phyloP scores from a whole-genome alignment of 257 asterid species.

The Solanum chmielewskii region DNA sequence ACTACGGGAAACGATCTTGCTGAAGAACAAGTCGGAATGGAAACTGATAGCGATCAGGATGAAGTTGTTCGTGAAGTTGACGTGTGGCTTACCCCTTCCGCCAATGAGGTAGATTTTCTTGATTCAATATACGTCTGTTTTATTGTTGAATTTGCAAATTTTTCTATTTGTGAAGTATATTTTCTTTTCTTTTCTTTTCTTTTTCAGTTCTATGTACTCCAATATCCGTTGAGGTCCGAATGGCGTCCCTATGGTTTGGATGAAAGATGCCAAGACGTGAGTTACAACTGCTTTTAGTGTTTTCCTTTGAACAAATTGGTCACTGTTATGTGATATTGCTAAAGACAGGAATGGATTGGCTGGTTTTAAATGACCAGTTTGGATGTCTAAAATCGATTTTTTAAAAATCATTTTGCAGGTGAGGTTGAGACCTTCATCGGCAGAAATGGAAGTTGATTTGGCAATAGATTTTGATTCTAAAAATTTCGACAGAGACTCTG shows the following conservation, averaged over 20 bases:
- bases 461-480: conserved; percentile 45
- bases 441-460: conserved; percentile 72
- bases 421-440: conserved; percentile 50
- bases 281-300: background rate
- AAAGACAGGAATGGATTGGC: background rate
- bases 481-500: conserved; percentile 50
- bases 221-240: conserved; percentile 63
- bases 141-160: background rate
- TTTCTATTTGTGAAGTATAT: background rate
- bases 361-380: background rate
- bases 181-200: background rate
- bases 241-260: conserved; percentile 91
- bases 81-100: conserved; percentile 44
- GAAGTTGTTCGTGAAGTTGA: conserved; percentile 66
- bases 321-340: background rate
- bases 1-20: background rate
- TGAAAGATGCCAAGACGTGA: conserved; percentile 57
- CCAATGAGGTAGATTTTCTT: conserved; percentile 22
- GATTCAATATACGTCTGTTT: background rate
- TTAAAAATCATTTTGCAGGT: conserved; percentile 26
- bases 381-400: background rate
- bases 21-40: conserved; percentile 17
- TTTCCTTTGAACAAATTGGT: background rate
- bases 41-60: conserved; percentile 22
- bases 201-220: conserved; percentile 55